Evolutionary conservation across 768 basidiomycete species (phyloP), one percentile per base, ranked within the genome.

Genomic region (Punctularia strigosozonata): DNA sequence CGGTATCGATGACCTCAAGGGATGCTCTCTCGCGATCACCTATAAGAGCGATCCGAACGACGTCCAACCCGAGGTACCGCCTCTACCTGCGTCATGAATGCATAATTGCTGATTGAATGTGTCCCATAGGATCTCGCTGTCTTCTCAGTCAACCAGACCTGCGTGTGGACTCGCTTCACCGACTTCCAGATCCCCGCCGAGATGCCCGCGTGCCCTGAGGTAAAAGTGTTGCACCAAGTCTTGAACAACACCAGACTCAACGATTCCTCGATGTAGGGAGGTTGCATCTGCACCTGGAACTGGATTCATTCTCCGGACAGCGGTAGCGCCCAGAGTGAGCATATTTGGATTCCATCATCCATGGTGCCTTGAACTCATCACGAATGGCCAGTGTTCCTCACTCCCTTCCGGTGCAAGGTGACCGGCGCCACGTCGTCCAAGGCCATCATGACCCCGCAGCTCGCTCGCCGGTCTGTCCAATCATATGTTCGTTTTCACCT

Each of bases 271-370:
- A n/a, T n/a, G n/a, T n/a, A 56, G 4, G 65, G 53, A 12, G 59
- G 55, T n/a, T 71, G 69, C 49, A 52, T 57, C 39, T 71, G 69
- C 51, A 56, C 64, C 18, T 66, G 55, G 56, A 53, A 53, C 52
- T 67, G 65, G 66, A 57, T 60, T 6, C 63, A 67, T 44, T 48
- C 43, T 14, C 46, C 50, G 3, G 56, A 61, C 28, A 58, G 55
- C 18, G 62, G 62, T 15, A 35, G 53, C 18, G 56, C 57, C 43
- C 60, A 64, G 44, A 61, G 62, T 63, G 26, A 24, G 56, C 33
- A 10, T 34, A 10, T 19, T n/a, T 6, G 17, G 8, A 15, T n/a
- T 31, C 10, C n/a, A n/a, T n/a, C n/a, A n/a, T n/a, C n/a, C n/a
- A n/a, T n/a, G n/a, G n/a, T n/a, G n/a, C n/a, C n/a, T 39, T 30